These are phyloP conservation scores for Mucor indicus DNA, from an alignment of 371 early-diverging fungal species.

Conservation along the genomic window DNA sequence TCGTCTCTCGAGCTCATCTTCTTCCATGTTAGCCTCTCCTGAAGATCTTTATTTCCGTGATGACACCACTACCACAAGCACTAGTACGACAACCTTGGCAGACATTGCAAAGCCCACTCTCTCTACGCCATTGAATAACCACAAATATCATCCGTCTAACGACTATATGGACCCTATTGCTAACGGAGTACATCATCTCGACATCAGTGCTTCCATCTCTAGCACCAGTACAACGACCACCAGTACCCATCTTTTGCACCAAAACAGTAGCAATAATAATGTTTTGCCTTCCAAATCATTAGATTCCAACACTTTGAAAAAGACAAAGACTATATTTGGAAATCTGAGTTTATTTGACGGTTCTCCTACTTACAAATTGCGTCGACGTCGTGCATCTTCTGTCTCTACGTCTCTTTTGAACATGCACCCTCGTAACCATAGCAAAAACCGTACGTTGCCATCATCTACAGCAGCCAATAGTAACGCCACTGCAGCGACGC, in stretches of 20 bases:
- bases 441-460: too few relatives aligned
- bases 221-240: constrained; percentile 1
- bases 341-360: constrained; percentile 67
- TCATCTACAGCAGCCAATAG: too few relatives aligned
- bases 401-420: constrained; percentile 24
- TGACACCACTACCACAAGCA: not conserved
- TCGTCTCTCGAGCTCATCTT: constrained; percentile 1
- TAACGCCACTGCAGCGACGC: too few relatives aligned
- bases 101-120: not conserved
- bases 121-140: not conserved
- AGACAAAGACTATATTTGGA: constrained; percentile 51
- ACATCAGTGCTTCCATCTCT: constrained; percentile 18
- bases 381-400: constrained; percentile 63
- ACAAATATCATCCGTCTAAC: not conserved
- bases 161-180: constrained; percentile 26
- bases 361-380: constrained; percentile 70
- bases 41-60: constrained; percentile 3
- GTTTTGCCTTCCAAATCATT: constrained; percentile 24
- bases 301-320: constrained; percentile 37
- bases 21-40: constrained; percentile 3
- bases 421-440: too few relatives aligned
- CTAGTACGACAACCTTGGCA: not conserved
- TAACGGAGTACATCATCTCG: constrained; percentile 27
- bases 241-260: not conserved
- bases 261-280: not conserved